phyloP scores from a whole-genome alignment of 139 green algal genomes.

The Tetraselmis chui region DNA sequence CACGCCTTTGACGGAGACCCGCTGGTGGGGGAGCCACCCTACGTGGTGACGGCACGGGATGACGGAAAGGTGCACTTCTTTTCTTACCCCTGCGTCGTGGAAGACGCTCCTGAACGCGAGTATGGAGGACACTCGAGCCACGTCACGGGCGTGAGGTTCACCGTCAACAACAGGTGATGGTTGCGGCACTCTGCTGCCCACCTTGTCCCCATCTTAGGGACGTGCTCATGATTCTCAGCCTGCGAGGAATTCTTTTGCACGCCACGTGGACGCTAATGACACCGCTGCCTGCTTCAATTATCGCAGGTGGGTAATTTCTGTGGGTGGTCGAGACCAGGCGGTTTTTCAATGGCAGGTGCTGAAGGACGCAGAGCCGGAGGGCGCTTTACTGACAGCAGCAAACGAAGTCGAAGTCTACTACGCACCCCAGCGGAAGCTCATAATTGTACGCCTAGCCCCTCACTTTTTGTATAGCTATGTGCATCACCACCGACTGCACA shows the following conservation, averaged over 20 bases:
- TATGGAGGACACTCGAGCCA: slow-evolving; percentile 4
- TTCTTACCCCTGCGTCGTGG: slow-evolving; percentile 7
- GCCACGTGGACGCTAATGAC: too few species aligned
- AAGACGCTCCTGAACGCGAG: background rate
- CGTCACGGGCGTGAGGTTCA: background rate
- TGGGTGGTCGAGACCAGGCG: slow-evolving; percentile 14
- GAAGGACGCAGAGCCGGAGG: slow-evolving; percentile 1
- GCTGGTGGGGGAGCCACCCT: background rate
- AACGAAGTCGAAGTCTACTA: background rate
- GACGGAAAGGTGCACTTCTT: slow-evolving; percentile 2
- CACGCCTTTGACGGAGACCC: background rate
- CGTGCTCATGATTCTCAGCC: too few species aligned
- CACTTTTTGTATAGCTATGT: too few species aligned
- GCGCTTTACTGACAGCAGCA: background rate
- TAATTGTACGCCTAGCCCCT: too few species aligned
- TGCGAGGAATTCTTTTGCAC: too few species aligned
- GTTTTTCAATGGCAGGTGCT: slow-evolving; percentile 22
- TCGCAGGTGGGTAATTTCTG: slow-evolving; percentile 8
- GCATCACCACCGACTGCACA: too few species aligned
- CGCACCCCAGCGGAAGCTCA: background rate
- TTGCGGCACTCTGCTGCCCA: too few species aligned
- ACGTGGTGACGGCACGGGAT: background rate
- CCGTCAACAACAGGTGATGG: background rate
- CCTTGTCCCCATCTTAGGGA: too few species aligned
- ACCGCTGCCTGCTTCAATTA: too few species aligned